A percentile compares a stretch with the other conserved stretches of the same genome.
These are phyloP conservation scores for Hypoxylon perforatum DNA, from an alignment of 495 filamentous ascomycete species.

Conservation along the genomic window DNA sequence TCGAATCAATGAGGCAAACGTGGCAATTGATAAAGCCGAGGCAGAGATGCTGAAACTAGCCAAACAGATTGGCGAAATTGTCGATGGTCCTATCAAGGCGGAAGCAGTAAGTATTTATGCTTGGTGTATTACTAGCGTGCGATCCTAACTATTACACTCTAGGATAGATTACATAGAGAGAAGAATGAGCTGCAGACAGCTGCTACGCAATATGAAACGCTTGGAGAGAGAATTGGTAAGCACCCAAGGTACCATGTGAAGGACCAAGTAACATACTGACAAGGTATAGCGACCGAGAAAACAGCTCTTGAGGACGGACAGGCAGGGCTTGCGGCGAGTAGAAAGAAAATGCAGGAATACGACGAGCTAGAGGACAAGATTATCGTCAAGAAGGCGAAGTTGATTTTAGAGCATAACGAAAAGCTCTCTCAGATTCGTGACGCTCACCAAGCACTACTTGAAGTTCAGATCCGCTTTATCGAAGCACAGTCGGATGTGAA, in stretches of 20 bases:
- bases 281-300: slow-evolving; percentile 63
- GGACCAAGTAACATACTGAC: slow-evolving; percentile 28
- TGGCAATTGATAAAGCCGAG: slow-evolving; percentile 49
- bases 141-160: slow-evolving; percentile 36
- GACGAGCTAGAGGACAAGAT: slow-evolving; percentile 65
- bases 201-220: slow-evolving; percentile 66
- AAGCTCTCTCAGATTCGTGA: slow-evolving; percentile 68
- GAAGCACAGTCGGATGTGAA: slow-evolving; percentile 85
- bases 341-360: slow-evolving; percentile 47
- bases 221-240: slow-evolving; percentile 77
- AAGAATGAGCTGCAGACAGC: slow-evolving; percentile 70
- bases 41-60: slow-evolving; percentile 52
- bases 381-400: slow-evolving; percentile 69
- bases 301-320: slow-evolving; percentile 56
- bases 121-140: neutral
- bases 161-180: slow-evolving; percentile 48
- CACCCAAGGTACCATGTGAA: slow-evolving; percentile 17
- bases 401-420: slow-evolving; percentile 68
- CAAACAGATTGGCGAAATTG: slow-evolving; percentile 40
- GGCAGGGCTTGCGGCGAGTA: slow-evolving; percentile 49
- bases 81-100: slow-evolving; percentile 14
- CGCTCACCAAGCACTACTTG: slow-evolving; percentile 70
- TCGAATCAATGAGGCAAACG: slow-evolving; percentile 47
- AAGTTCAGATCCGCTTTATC: slow-evolving; percentile 72
- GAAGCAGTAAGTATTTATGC: slow-evolving; percentile 46